Conservation (phyloP, 2,329 filamentous ascomycete genomes). For the Pseudonectria buxi region DNA sequence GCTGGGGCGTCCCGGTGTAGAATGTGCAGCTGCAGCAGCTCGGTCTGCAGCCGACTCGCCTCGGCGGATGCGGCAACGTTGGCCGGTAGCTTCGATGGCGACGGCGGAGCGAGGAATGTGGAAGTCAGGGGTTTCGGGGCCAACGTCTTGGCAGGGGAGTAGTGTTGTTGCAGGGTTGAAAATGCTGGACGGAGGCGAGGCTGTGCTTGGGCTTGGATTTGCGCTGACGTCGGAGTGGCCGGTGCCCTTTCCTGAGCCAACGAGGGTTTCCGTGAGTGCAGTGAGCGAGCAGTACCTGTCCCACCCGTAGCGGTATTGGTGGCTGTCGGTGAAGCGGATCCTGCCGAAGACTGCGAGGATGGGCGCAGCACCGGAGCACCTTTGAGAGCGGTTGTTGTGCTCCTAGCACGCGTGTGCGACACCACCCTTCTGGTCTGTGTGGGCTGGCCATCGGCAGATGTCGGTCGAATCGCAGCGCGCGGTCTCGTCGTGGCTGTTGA, state of each 20-base stretch:
- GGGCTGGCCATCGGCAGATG: constrained; percentile 22
- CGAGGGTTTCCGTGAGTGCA: constrained; percentile 13
- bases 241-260: constrained; percentile 11
- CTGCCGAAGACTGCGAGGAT: constrained; percentile 19
- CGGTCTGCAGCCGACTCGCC: constrained; percentile 53
- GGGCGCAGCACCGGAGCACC: constrained; percentile 25
- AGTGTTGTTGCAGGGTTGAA: constrained; percentile 60
- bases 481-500: constrained; percentile 27
- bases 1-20: constrained; percentile 49
- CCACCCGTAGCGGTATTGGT: constrained; percentile 13
- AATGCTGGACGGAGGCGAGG: constrained; percentile 48
- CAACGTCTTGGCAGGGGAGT: constrained; percentile 54
- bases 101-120: constrained; percentile 51
- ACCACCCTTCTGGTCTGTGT: constrained; percentile 14
- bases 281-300: constrained; percentile 8
- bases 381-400: constrained; percentile 22
- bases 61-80: constrained; percentile 54
- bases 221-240: constrained; percentile 6
- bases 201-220: constrained; percentile 15
- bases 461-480: constrained; percentile 21
- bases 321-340: constrained; percentile 12
- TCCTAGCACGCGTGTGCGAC: constrained; percentile 26
- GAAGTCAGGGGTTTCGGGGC: constrained; percentile 57
- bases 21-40: constrained; percentile 59
- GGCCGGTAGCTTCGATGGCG: constrained; percentile 54